Evolutionary conservation across 176 grass and related monocot species (phyloP).

Genomic region (Rhynchospora tenuis): DNA sequence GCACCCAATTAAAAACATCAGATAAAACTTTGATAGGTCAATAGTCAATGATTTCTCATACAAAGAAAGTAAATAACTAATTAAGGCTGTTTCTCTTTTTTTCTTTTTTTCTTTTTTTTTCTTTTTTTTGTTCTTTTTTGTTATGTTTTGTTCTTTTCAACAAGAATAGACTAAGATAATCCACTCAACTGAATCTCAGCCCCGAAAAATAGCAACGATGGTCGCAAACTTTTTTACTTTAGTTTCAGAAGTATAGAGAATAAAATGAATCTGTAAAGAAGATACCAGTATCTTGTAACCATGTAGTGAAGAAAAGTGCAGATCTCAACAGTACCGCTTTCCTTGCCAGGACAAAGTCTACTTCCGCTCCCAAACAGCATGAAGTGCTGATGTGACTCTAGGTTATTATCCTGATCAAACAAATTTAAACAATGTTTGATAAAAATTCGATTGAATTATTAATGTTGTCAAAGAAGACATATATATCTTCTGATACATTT

Average conservation of each 20-base stretch:
- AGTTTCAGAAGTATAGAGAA: background rate
- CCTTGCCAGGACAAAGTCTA: conserved; percentile 82
- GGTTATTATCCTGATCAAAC: conserved; percentile 43
- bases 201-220: background rate
- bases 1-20: background rate
- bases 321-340: conserved; percentile 73
- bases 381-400: conserved; percentile 80
- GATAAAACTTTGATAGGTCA: background rate
- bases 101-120: too few relatives aligned
- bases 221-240: background rate
- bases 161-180: background rate
- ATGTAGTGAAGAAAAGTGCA: conserved; percentile 95
- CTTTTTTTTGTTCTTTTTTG: too few relatives aligned
- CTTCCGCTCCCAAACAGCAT: conserved; percentile 88
- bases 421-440: background rate
- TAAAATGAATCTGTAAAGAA: background rate
- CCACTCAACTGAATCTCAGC: background rate
- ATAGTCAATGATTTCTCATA: background rate
- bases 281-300: conserved; percentile 71
- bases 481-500: background rate
- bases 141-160: background rate
- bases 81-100: background rate
- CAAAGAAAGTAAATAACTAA: background rate
- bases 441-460: background rate
- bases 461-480: background rate